phyloP scores from a whole-genome alignment of 768 basidiomycete genomes.

The Termitomyces sp. region DNA sequence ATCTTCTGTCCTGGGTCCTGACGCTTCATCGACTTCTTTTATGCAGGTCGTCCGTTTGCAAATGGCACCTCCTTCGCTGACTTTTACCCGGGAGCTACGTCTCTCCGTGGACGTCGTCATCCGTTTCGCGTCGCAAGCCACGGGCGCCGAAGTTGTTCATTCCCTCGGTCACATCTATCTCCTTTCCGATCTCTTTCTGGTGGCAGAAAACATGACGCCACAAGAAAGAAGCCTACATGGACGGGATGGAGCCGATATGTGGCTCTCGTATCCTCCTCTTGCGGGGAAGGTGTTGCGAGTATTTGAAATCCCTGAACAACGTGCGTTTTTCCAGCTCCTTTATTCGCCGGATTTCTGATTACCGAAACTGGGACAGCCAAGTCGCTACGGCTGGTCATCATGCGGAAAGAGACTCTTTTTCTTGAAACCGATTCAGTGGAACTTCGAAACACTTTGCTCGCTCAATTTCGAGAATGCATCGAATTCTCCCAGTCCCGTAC shows the following conservation, averaged over 20 bases:
- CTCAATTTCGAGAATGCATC: slow-evolving; percentile 80
- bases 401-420: slow-evolving; percentile 82
- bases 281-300: slow-evolving; percentile 90
- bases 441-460: slow-evolving; percentile 58
- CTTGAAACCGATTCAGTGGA: slow-evolving; percentile 58
- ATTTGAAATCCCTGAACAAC: slow-evolving; percentile 54
- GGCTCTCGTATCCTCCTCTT: slow-evolving; percentile 91
- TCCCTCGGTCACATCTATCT: slow-evolving; percentile 79
- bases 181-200: slow-evolving; percentile 87
- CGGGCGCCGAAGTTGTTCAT: slow-evolving; percentile 74
- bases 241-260: slow-evolving; percentile 75
- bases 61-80: slow-evolving; percentile 76
- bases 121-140: slow-evolving; percentile 72
- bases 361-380: slow-evolving; percentile 47
- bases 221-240: slow-evolving; percentile 52
- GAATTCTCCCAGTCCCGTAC: slow-evolving; percentile 73
- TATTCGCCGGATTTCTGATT: background rate
- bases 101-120: slow-evolving; percentile 69
- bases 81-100: slow-evolving; percentile 76
- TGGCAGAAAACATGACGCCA: slow-evolving; percentile 80
- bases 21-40: background rate
- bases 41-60: slow-evolving; percentile 83
- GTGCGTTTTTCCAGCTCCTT: slow-evolving; percentile 33
- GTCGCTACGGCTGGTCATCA: slow-evolving; percentile 71
- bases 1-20: slow-evolving; percentile 2